These are phyloP conservation scores for Yarrowia yakushimensis DNA, from an alignment of 805 yeast genomes.

Conservation along the genomic window DNA sequence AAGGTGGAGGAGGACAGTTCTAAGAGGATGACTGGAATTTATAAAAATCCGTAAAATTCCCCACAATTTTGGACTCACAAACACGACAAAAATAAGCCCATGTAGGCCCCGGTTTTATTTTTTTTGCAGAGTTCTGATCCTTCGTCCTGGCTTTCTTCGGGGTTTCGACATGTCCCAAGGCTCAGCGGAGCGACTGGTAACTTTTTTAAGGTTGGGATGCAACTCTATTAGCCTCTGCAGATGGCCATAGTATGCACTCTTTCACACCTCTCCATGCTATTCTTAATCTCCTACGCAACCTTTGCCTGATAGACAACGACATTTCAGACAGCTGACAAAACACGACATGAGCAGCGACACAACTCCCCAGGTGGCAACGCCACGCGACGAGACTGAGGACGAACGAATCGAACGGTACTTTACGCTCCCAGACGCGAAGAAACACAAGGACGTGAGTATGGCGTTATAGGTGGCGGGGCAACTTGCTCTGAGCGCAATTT, in stretches of 20 bases:
- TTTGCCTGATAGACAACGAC: neutral
- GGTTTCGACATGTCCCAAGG: neutral
- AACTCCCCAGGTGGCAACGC: slow-evolving; percentile 18
- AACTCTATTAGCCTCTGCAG: neutral
- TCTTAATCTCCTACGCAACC: slow-evolving; percentile 8
- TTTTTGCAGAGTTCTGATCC: neutral
- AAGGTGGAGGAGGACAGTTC: too few relatives aligned
- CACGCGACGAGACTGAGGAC: slow-evolving; percentile 4
- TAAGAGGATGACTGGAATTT: too few relatives aligned
- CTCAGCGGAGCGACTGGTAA: neutral
- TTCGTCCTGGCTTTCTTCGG: neutral
- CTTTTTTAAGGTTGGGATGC: slow-evolving; percentile 1
- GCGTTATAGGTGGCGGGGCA: too few relatives aligned
- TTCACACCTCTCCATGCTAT: neutral
- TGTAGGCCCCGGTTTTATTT: neutral
- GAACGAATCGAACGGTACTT: slow-evolving; percentile 17
- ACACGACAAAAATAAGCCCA: neutral
- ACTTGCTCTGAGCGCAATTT: too few relatives aligned
- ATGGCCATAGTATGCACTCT: slow-evolving; percentile 16
- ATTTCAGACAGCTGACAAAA: neutral
- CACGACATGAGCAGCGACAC: slow-evolving; percentile 7
- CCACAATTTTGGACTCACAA: neutral
- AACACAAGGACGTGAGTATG: slow-evolving; percentile 4
- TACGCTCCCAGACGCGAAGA: slow-evolving; percentile 8
- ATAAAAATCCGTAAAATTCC: neutral